Evolutionary conservation across 2,329 filamentous ascomycete species (phyloP).

Genomic region (Drechslerella dactyloides): DNA sequence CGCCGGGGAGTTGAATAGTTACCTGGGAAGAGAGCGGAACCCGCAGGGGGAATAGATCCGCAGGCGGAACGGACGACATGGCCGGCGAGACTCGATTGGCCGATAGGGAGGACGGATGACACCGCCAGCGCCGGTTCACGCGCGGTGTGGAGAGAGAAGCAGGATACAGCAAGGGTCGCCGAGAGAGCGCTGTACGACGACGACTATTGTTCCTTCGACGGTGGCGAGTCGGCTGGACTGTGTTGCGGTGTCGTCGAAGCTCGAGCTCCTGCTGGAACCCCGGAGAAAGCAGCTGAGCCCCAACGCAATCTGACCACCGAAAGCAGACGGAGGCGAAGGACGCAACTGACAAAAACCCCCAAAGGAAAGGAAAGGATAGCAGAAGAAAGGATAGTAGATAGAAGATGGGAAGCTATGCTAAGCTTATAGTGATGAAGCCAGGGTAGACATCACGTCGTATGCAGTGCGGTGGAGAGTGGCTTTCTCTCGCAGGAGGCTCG

Average conservation of each 20-base stretch:
- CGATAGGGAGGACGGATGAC: not conserved
- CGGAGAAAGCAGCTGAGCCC: not conserved
- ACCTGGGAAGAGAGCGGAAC: constrained; percentile 35
- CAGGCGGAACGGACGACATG: constrained; percentile 39
- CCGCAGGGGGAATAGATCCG: constrained; percentile 30
- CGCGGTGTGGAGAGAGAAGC: constrained; percentile 41
- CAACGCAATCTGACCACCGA: not conserved
- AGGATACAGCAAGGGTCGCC: constrained; percentile 11
- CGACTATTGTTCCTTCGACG: not conserved
- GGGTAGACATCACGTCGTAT: not conserved
- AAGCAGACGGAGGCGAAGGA: not conserved
- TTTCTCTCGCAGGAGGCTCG: not conserved
- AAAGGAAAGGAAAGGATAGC: not conserved
- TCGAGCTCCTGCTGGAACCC: not conserved
- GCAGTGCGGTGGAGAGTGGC: not conserved
- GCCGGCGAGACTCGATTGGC: not conserved
- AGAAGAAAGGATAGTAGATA: not conserved
- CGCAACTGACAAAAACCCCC: not conserved
- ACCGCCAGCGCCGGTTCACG: not conserved
- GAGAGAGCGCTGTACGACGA: not conserved
- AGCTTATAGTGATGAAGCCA: not conserved
- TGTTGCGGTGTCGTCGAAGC: constrained; percentile 6
- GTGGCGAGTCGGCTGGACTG: not conserved
- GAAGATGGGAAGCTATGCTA: not conserved
- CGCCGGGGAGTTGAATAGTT: constrained; percentile 17